Evolutionary conservation across 1,139 yeast species (phyloP).

Genomic region (Blastobotrys ciferrii): DNA sequence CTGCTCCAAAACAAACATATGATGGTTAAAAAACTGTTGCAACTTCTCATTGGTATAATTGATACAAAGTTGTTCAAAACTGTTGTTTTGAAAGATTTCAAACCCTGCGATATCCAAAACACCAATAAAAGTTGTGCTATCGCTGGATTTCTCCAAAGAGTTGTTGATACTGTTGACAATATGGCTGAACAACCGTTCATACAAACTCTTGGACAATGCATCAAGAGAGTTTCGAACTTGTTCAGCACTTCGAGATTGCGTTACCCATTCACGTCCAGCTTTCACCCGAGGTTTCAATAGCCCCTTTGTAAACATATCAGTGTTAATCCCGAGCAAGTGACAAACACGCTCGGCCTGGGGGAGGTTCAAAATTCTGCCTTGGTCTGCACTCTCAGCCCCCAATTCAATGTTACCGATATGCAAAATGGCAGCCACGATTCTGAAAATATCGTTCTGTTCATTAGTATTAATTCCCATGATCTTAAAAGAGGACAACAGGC

Average conservation of each 20-base stretch:
- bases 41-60: constrained; percentile 94
- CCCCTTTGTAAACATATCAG: constrained; percentile 53
- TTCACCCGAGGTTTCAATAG: constrained; percentile 79
- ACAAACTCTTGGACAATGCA: constrained; percentile 82
- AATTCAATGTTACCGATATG: constrained; percentile 86
- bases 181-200: constrained; percentile 78
- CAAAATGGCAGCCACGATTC: constrained; percentile 69
- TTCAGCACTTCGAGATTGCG: constrained; percentile 72
- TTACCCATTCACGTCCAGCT: constrained; percentile 86
- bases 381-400: constrained; percentile 64
- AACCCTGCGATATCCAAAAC: constrained; percentile 97
- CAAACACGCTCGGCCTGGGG: constrained; percentile 57
- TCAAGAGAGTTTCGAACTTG: constrained; percentile 84
- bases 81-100: constrained; percentile 86
- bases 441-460: constrained; percentile 61
- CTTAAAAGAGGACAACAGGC: constrained; percentile 62
- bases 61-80: constrained; percentile 95
- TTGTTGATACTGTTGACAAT: constrained; percentile 75
- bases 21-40: constrained; percentile 97
- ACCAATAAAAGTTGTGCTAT: constrained; percentile 68
- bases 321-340: constrained; percentile 62
- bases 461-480: constrained; percentile 65
- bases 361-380: constrained; percentile 63
- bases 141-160: constrained; percentile 51
- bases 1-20: constrained; percentile 94